A percentile compares a stretch with the other conserved stretches of the same genome.
Conservation (phyloP, 140 eudicot species). For the Ambrosia hybrid region DNA sequence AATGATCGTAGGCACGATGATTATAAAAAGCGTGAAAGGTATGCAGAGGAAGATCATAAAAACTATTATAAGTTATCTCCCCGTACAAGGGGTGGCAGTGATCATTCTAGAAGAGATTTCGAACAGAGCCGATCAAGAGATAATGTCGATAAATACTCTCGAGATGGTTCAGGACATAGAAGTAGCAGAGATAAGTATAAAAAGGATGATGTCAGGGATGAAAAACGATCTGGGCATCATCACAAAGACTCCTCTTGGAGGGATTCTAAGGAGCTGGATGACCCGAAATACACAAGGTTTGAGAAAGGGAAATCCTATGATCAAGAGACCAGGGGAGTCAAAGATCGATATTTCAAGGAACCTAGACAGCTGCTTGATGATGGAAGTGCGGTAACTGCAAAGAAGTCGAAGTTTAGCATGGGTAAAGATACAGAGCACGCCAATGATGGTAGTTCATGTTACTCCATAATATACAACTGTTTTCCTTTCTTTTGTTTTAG, state of each 20-base stretch:
- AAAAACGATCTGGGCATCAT: slow-evolving; percentile 44
- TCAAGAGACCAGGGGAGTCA: slow-evolving; percentile 35
- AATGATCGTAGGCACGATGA: slow-evolving; percentile 58
- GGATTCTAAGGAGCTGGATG: slow-evolving; percentile 50
- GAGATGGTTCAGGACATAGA: slow-evolving; percentile 45
- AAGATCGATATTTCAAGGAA: slow-evolving; percentile 41
- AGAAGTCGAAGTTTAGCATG: slow-evolving; percentile 53
- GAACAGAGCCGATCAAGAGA: slow-evolving; percentile 63
- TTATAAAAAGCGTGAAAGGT: slow-evolving; percentile 50
- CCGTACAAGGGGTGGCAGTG: slow-evolving; percentile 44
- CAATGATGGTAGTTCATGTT: slow-evolving; percentile 43
- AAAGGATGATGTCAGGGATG: slow-evolving; percentile 51
- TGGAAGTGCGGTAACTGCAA: slow-evolving; percentile 33
- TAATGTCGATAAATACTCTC: slow-evolving; percentile 47
- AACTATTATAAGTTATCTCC: slow-evolving; percentile 43
- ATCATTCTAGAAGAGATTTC: slow-evolving; percentile 50
- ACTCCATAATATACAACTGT: neutral
- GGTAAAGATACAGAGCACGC: slow-evolving; percentile 34
- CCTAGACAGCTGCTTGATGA: slow-evolving; percentile 44
- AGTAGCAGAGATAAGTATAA: slow-evolving; percentile 47
- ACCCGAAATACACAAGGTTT: slow-evolving; percentile 40
- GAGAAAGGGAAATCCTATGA: slow-evolving; percentile 54
- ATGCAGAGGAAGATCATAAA: slow-evolving; percentile 59
- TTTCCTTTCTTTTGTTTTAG: neutral
- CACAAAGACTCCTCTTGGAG: slow-evolving; percentile 48